Percentiles rank a stretch among this genome's conserved stretches.
phyloP scores from a whole-genome alignment of 1,284 basidiomycete genomes.

The Lignosus rhinocerotis region DNA sequence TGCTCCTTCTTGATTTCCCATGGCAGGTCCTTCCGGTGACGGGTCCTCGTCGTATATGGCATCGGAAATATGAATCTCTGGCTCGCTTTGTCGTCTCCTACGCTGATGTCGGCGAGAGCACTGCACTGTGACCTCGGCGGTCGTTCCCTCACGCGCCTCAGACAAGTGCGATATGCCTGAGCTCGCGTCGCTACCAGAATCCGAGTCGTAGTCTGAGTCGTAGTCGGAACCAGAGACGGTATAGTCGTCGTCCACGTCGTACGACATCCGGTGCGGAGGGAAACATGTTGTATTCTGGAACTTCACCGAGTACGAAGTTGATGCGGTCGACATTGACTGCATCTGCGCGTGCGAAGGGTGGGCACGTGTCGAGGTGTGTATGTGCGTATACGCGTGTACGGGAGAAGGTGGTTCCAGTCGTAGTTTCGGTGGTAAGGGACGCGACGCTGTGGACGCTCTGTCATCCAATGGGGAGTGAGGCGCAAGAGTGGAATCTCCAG shows the following conservation, averaged over 20 bases:
- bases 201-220: conserved; percentile 15
- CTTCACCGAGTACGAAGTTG: conserved; percentile 9
- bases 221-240: conserved; percentile 13
- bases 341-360: conserved; percentile 2
- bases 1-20: conserved; percentile 21
- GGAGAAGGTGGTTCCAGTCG: conserved; percentile 16
- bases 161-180: conserved; percentile 9
- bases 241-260: conserved; percentile 13
- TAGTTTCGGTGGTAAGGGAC: conserved; percentile 16
- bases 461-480: conserved; percentile 6
- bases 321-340: conserved; percentile 13
- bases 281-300: conserved; percentile 1
- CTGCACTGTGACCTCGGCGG: conserved; percentile 2
- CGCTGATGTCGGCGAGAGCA: neutral
- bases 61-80: conserved; percentile 56
- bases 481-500: neutral
- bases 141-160: conserved; percentile 12
- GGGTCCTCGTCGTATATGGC: conserved; percentile 62
- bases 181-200: conserved; percentile 11
- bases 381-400: conserved; percentile 4
- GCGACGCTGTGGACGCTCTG: neutral
- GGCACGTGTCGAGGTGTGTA: conserved; percentile 12
- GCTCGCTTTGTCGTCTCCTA: conserved; percentile 15
- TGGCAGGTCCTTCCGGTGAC: conserved; percentile 54
- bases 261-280: conserved; percentile 6